These are phyloP conservation scores for Austroboletus eburneus DNA, from an alignment of 768 basidiomycete genomes.

Conservation along the genomic window DNA sequence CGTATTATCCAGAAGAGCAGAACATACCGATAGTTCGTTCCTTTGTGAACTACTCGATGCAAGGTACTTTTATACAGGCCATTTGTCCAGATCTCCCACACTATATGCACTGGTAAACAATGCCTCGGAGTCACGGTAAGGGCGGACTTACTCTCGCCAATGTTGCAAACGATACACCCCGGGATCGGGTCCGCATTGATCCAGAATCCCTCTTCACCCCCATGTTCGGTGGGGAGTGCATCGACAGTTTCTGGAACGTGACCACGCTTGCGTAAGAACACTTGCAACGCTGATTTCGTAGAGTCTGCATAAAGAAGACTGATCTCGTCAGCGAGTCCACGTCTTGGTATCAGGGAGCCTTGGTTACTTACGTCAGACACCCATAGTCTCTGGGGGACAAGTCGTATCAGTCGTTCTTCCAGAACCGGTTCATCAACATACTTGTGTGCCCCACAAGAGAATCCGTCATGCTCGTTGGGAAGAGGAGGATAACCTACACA, in stretches of 20 bases:
- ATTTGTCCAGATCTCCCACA: constrained; percentile 92
- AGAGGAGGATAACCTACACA: constrained; percentile 79
- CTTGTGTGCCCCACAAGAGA: constrained; percentile 92
- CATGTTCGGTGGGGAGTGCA: constrained; percentile 48
- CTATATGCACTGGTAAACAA: constrained; percentile 31
- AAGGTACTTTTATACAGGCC: constrained; percentile 85
- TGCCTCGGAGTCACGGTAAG: not conserved
- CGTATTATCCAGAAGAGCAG: not conserved
- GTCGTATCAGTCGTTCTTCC: constrained; percentile 3
- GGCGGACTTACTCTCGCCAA: constrained; percentile 73
- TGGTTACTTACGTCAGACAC: constrained; percentile 65
- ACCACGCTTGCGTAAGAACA: constrained; percentile 54
- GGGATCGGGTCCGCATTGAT: constrained; percentile 81
- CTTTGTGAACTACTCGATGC: constrained; percentile 82
- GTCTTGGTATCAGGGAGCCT: not conserved
- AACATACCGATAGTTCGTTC: constrained; percentile 57
- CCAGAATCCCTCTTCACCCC: constrained; percentile 63
- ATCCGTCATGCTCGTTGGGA: constrained; percentile 71
- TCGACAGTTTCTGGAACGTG: constrained; percentile 24
- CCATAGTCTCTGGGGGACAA: constrained; percentile 70
- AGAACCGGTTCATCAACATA: constrained; percentile 26
- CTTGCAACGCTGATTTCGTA: constrained; percentile 77
- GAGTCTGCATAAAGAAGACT: constrained; percentile 88
- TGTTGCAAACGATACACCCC: constrained; percentile 84
- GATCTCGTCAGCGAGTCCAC: constrained; percentile 8